These are phyloP conservation scores for Aureobasidium musti DNA, from an alignment of 2,329 filamentous ascomycete species.

Conservation along the genomic window DNA sequence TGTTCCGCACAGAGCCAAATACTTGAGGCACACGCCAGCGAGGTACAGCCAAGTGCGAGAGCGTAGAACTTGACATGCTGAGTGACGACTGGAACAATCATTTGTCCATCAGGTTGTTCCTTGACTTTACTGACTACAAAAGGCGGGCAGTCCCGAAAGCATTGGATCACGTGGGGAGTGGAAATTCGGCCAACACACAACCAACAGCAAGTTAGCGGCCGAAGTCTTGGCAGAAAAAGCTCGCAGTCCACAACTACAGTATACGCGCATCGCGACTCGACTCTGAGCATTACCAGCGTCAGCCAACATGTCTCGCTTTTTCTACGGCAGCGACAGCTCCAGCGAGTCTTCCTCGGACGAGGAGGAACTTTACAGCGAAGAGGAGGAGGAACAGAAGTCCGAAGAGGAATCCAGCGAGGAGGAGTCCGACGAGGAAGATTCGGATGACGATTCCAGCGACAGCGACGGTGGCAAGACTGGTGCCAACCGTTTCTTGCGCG, in stretches of 20 bases:
- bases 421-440: conserved; percentile 42
- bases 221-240: neutral
- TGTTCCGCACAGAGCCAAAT: neutral
- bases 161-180: neutral
- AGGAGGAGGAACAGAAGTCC: conserved; percentile 63
- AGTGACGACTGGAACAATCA: neutral
- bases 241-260: conserved; percentile 3
- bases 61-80: neutral
- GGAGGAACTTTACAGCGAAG: conserved; percentile 86
- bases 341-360: conserved; percentile 92
- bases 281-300: conserved; percentile 23
- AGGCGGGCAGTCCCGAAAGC: neutral
- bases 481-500: conserved; percentile 79
- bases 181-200: neutral
- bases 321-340: conserved; percentile 93
- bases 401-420: conserved; percentile 61
- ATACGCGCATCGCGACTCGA: conserved; percentile 14
- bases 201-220: conserved; percentile 1
- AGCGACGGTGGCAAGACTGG: conserved; percentile 66
- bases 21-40: neutral
- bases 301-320: conserved; percentile 88
- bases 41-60: neutral
- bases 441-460: conserved; percentile 46
- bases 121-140: neutral
- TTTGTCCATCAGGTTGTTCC: neutral